Conservation (phyloP, 208 protist genomes). For the Perkinsela sp. region DNA sequence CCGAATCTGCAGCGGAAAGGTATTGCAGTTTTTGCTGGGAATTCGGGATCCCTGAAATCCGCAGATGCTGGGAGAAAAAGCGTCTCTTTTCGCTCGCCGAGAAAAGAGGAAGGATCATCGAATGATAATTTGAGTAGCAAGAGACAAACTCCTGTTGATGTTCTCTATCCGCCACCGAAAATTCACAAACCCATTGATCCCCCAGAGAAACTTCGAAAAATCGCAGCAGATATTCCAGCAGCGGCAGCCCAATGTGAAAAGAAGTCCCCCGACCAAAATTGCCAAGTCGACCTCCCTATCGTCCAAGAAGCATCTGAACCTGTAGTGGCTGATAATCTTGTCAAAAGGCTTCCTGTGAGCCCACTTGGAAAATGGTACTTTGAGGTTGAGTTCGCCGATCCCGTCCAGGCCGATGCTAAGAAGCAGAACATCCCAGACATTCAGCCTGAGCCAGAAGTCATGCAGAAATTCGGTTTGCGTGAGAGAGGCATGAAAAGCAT, state of each 20-base stretch:
- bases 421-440: not conserved
- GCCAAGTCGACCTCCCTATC: too few relatives aligned
- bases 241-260: too few relatives aligned
- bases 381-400: not conserved
- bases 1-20: not conserved
- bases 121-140: not conserved
- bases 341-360: slow-evolving; percentile 1
- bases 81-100: not conserved
- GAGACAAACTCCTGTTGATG: not conserved
- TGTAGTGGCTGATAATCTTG: too few relatives aligned
- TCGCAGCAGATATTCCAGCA: too few relatives aligned
- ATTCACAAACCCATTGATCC: not conserved
- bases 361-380: not conserved
- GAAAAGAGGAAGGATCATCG: not conserved
- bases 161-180: not conserved
- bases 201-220: too few relatives aligned
- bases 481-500: not conserved
- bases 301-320: too few relatives aligned
- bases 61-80: not conserved
- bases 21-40: not conserved
- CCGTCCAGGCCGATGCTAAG: not conserved
- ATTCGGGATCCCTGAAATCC: not conserved
- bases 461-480: too few relatives aligned
- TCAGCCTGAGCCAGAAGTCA: not conserved
- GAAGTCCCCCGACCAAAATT: too few relatives aligned